Base-by-base conservation (phyloP, 306 rosid genomes). In the Inga leiocalycina region DNA sequence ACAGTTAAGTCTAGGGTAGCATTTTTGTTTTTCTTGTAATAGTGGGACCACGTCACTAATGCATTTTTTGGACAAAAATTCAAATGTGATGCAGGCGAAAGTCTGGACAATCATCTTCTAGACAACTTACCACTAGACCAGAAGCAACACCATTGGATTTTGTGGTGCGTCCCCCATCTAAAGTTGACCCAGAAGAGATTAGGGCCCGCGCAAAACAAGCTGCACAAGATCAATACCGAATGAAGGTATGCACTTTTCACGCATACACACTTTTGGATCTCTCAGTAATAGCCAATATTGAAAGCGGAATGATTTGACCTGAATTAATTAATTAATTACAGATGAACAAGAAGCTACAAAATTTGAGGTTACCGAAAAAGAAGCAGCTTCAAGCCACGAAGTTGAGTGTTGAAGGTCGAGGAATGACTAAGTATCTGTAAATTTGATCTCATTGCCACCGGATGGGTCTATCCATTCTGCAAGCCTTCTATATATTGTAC, bases 261-360 rank as follows among this genome's bases (percentile, higher is more conserved):
- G 39, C 39, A 30, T 65, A 2, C 69, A 27, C 39, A 5, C 20
- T 65, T 14, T 32, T 64, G 37, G 35, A 64, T 64, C 19, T 64
- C 69, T 10, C 11, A 61, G 37, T 61, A 24, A 61, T 61, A 61
- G 16, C 68, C 7, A 11, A 22, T 5, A 14, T 61, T 61, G 68
- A 61, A 22, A 61, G 13, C 10, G 39, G 6, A 65, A 75, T 39
- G 45, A 35, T 76, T 30, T 75, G 82, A 79, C 51, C 37, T 0
- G 8, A 48, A 32, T 76, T 48, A 44, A 41, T 76, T 56, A 39
- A 77, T 78, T 52, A 30, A 69, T 76, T 83, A 83, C 92, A 97
- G 98, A 97, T 97, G 99, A 97, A 94, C 79, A 94, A 87, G 89
- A 97, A 97, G 88, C 89, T 97, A 84, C 99, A 97, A 90, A 97